Evolutionary conservation across 768 basidiomycete genomes (phyloP).

Genomic region (Chiua virens): DNA sequence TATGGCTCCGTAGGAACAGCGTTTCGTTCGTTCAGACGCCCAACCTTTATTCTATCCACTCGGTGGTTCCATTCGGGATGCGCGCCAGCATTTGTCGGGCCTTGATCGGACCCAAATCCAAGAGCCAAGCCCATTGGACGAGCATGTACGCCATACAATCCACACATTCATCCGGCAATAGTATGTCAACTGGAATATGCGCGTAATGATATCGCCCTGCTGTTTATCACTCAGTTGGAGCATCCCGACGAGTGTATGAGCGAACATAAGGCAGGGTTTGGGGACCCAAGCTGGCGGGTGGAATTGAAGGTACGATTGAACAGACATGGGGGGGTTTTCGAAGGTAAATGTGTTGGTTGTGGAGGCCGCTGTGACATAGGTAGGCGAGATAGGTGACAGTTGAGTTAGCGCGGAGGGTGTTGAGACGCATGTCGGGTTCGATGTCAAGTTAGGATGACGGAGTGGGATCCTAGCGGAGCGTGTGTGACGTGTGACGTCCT

Average conservation of each 20-base stretch:
- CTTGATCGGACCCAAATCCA: slow-evolving; percentile 48
- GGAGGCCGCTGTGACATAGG: slow-evolving; percentile 81
- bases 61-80: slow-evolving; percentile 50
- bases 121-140: slow-evolving; percentile 59
- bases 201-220: slow-evolving; percentile 51
- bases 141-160: slow-evolving; percentile 41
- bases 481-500: background rate
- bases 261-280: slow-evolving; percentile 60
- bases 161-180: slow-evolving; percentile 54
- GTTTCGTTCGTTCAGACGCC: too few species aligned
- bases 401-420: slow-evolving; percentile 14
- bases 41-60: too few species aligned
- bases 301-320: slow-evolving; percentile 77
- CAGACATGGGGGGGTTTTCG: slow-evolving; percentile 72
- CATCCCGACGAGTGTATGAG: slow-evolving; percentile 47
- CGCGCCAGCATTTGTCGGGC: slow-evolving; percentile 44
- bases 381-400: slow-evolving; percentile 62
- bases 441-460: slow-evolving; percentile 5
- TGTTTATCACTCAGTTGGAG: slow-evolving; percentile 49
- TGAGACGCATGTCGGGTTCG: slow-evolving; percentile 27
- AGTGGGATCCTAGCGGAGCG: background rate
- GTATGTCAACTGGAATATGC: slow-evolving; percentile 31
- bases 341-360: slow-evolving; percentile 86
- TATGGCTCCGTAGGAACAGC: too few species aligned
- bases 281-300: slow-evolving; percentile 65